Evolutionary conservation across 2,329 filamentous ascomycete species (phyloP), one percentile per base, ranked within the genome.

Genomic region (Monosporascus sp.): DNA sequence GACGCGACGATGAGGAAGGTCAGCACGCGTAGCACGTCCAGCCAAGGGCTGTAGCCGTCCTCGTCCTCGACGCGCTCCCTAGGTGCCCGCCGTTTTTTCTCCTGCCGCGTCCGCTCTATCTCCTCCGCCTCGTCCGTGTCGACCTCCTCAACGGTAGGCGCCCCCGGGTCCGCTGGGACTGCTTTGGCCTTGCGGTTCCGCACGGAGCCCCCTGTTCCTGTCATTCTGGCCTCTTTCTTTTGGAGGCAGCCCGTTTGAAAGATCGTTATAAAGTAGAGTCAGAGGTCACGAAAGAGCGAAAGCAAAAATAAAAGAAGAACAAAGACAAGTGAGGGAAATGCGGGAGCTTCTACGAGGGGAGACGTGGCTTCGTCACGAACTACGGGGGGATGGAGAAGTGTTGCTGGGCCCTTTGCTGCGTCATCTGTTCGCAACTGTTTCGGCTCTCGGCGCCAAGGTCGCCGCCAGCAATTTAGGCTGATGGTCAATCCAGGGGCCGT

Each of bases 21-120:
- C 46, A 91, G 64, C 31, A 92, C 78, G 35, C 89, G 86, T 55
- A 91, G 70, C 51, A 88, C 69, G 68, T 93, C 89, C 37, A 91
- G 72, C 72, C 72, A 78, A 11, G 73, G 72, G 55, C 67, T 75
- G 60, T 77, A 77, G 24, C 63, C 63, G 46, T 92, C 86, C 66
- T 91, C 87, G 24, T 87, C 81, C 54, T 88, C 83, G 58, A 71
- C 60, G 49, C 62, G 63, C 37, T 69, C 63, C 45, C 66, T 66
- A 45, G 60, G 48, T 51, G 64, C 64, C 38, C 60, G 67, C 52
- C 60, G 57, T 37, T 63, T 67, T 26, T 46, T 31, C 43, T 46
- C 24, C 22, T 22, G 61, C 55, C 48, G 41, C 37, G 54, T 47
- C 31, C 45, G 51, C 40, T 58, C 56, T 24, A 57, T 47, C 38